These are phyloP conservation scores for Colletotrichum musae DNA, from an alignment of 2,329 filamentous ascomycete species.

Conservation along the genomic window DNA sequence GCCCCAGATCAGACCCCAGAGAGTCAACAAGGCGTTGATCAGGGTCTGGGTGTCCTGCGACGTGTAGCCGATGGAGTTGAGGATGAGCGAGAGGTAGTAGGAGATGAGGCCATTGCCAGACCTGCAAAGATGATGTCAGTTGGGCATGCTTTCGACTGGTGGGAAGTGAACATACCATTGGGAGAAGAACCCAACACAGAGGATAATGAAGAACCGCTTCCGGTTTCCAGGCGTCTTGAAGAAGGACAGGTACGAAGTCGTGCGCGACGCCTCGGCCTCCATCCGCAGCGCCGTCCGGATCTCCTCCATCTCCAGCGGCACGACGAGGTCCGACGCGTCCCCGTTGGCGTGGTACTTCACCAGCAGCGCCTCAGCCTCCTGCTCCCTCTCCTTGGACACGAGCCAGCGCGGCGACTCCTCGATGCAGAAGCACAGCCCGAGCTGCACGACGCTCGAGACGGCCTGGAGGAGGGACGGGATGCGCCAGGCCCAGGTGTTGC, in stretches of 20 bases:
- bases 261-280: constrained; percentile 35
- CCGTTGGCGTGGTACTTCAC: constrained; percentile 66
- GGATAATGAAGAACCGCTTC: constrained; percentile 60
- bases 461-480: constrained; percentile 35
- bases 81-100: constrained; percentile 55
- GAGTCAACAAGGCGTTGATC: constrained; percentile 48
- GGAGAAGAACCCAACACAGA: constrained; percentile 65
- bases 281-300: constrained; percentile 37
- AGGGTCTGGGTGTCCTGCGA: constrained; percentile 46
- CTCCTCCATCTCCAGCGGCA: constrained; percentile 51
- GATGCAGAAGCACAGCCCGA: constrained; percentile 39
- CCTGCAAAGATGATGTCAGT: constrained; percentile 50
- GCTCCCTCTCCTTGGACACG: constrained; percentile 48
- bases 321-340: constrained; percentile 62
- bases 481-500: constrained; percentile 36
- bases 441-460: constrained; percentile 27
- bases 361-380: constrained; percentile 51
- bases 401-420: constrained; percentile 54
- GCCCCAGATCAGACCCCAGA: constrained; percentile 41
- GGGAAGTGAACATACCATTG: constrained; percentile 39
- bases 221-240: constrained; percentile 43
- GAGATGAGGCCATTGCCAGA: constrained; percentile 51
- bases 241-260: constrained; percentile 43
- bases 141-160: constrained; percentile 25
- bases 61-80: constrained; percentile 50